Percentiles rank a stretch among this genome's conserved stretches.
phyloP scores from a whole-genome alignment of 73 alveolate genomes.

The Tetrahymena malaccensis region DNA sequence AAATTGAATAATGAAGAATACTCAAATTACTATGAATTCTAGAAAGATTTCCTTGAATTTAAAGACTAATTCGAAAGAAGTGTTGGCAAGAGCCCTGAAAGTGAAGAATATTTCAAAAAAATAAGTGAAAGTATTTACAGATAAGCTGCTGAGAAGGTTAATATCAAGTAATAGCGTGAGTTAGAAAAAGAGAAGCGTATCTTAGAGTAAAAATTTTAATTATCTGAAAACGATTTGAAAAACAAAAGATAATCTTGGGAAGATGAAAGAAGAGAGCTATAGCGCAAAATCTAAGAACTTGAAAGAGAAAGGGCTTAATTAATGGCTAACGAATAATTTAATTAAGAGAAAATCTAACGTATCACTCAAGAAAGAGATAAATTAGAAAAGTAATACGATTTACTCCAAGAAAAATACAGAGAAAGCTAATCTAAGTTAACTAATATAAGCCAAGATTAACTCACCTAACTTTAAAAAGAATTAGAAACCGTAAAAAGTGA shows the following conservation, averaged over 20 bases:
- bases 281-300: not conserved
- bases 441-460: not conserved
- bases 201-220: constrained; percentile 1
- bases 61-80: constrained; percentile 25
- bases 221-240: constrained; percentile 8
- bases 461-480: not conserved
- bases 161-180: not conserved
- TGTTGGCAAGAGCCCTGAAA: constrained; percentile 15
- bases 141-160: constrained; percentile 32
- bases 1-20: constrained; percentile 39
- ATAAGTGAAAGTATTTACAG: constrained; percentile 17
- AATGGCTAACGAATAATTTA: not conserved
- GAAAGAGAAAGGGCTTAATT: constrained; percentile 12
- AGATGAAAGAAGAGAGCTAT: not conserved
- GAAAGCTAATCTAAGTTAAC: not conserved
- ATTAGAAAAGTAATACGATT: not conserved
- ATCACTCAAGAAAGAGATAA: not conserved
- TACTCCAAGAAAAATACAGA: not conserved
- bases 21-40: constrained; percentile 22
- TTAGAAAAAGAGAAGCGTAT: constrained; percentile 5
- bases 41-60: constrained; percentile 23
- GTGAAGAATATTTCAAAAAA: constrained; percentile 9
- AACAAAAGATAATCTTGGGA: not conserved
- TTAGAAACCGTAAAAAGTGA: not conserved
- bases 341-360: not conserved